Evolutionary conservation across 1,139 yeast genomes (phyloP).

Genomic region (Suhomyces bokatorum): DNA sequence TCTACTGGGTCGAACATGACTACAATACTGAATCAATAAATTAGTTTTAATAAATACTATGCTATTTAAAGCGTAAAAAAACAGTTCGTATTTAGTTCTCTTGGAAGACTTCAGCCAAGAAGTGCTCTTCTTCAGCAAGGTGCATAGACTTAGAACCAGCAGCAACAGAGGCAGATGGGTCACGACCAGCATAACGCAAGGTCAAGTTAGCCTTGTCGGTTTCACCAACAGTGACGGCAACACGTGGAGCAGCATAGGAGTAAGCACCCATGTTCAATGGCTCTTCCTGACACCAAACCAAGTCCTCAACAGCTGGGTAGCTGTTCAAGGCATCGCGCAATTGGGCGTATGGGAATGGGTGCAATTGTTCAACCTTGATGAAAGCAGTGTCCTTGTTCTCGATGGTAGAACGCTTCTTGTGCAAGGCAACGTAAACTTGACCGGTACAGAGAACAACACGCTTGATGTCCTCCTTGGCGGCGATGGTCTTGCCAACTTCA

Average conservation of each 20-base stretch:
- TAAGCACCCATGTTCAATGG: constrained; percentile 97
- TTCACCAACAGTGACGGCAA: constrained; percentile 71
- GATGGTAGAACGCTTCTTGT: constrained; percentile 79
- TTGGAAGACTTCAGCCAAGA: constrained; percentile 75
- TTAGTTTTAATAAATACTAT: constrained; percentile 9
- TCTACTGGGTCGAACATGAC: background rate
- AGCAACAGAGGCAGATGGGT: constrained; percentile 97
- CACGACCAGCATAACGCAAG: constrained; percentile 93
- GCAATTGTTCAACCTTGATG: constrained; percentile 88
- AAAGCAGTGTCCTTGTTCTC: constrained; percentile 84
- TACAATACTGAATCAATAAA: background rate
- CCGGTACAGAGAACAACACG: constrained; percentile 85
- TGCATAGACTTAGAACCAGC: constrained; percentile 95
- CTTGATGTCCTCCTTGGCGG: constrained; percentile 80
- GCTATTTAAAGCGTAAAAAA: constrained; percentile 3
- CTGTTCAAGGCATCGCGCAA: constrained; percentile 78
- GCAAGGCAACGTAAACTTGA: constrained; percentile 91
- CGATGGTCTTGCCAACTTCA: constrained; percentile 76
- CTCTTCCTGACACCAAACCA: constrained; percentile 98
- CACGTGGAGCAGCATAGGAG: constrained; percentile 78
- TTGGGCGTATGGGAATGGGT: constrained; percentile 98
- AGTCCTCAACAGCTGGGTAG: constrained; percentile 81
- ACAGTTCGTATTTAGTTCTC: constrained; percentile 11
- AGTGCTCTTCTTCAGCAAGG: constrained; percentile 82
- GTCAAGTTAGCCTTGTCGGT: constrained; percentile 58